phyloP scores from a whole-genome alignment of 306 rosid genomes.

The Dalbergia cultrata region DNA sequence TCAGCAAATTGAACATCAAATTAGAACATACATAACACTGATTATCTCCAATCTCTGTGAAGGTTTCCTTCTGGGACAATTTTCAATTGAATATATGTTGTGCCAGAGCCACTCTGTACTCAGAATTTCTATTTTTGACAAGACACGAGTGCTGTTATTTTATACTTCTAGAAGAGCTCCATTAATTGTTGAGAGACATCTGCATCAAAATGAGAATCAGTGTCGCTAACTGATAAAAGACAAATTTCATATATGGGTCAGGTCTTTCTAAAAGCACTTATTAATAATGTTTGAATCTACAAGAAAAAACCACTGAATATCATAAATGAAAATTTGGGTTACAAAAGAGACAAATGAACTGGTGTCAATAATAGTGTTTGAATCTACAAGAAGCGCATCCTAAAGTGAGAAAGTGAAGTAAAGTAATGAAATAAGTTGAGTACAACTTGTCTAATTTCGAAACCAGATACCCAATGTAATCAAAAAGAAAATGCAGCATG shows the following conservation, averaged over 20 bases:
- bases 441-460: too few relatives aligned
- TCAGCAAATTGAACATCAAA: constrained; percentile 15
- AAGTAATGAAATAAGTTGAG: not conserved
- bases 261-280: too few relatives aligned
- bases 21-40: not conserved
- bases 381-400: not conserved
- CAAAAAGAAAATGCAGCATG: too few relatives aligned
- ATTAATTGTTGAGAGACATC: constrained; percentile 81
- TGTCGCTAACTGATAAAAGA: too few relatives aligned
- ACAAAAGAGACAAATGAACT: not conserved
- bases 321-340: not conserved
- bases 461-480: too few relatives aligned
- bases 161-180: constrained; percentile 65
- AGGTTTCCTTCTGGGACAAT: constrained; percentile 16
- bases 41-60: not conserved
- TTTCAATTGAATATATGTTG: not conserved
- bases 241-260: too few relatives aligned
- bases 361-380: not conserved
- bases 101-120: constrained; percentile 8
- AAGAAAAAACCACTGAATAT: too few relatives aligned
- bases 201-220: constrained; percentile 54
- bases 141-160: constrained; percentile 6
- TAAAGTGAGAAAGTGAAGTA: not conserved
- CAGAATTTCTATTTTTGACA: too few relatives aligned
- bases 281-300: not conserved